phyloP scores from a whole-genome alignment of 345 rosid species.

The Cardamine chenopodiifolia region DNA sequence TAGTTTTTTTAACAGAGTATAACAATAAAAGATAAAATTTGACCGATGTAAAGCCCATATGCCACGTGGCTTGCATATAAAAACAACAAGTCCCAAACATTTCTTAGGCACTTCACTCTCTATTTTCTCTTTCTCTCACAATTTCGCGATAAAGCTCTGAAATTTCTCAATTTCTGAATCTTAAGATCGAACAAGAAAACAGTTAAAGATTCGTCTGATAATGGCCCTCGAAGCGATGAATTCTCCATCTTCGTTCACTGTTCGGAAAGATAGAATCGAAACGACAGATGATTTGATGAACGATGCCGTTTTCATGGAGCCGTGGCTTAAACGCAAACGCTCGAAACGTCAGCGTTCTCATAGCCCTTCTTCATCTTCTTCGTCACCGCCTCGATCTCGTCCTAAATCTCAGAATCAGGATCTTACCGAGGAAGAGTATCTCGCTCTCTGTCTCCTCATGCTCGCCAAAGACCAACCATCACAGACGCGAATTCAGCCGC shows the following conservation, averaged over 20 bases:
- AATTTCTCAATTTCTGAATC: neutral
- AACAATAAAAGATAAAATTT: slow-evolving; percentile 39
- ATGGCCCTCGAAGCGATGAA: slow-evolving; percentile 83
- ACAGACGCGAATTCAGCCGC: slow-evolving; percentile 34
- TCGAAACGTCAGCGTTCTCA: slow-evolving; percentile 56
- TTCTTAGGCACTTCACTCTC: slow-evolving; percentile 35
- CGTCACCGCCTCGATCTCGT: slow-evolving; percentile 33
- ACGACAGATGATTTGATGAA: slow-evolving; percentile 28
- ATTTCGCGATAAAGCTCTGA: slow-evolving; percentile 7
- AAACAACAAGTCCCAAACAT: slow-evolving; percentile 41
- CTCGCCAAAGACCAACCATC: slow-evolving; percentile 59
- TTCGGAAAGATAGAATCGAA: slow-evolving; percentile 21
- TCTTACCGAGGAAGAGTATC: slow-evolving; percentile 63
- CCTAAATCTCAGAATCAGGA: slow-evolving; percentile 17
- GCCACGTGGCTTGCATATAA: slow-evolving; percentile 45
- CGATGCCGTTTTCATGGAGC: slow-evolving; percentile 49
- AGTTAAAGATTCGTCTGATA: neutral
- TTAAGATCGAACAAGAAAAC: neutral
- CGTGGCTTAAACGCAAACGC: slow-evolving; percentile 70
- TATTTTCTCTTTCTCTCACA: slow-evolving; percentile 4
- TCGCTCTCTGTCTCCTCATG: slow-evolving; percentile 83
- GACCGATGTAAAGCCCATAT: slow-evolving; percentile 62
- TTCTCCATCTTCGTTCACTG: slow-evolving; percentile 43
- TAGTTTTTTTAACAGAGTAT: slow-evolving; percentile 5
- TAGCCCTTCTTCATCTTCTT: slow-evolving; percentile 43